Conservation (phyloP, 495 filamentous ascomycete genomes). For the Cryomyces minteri region DNA sequence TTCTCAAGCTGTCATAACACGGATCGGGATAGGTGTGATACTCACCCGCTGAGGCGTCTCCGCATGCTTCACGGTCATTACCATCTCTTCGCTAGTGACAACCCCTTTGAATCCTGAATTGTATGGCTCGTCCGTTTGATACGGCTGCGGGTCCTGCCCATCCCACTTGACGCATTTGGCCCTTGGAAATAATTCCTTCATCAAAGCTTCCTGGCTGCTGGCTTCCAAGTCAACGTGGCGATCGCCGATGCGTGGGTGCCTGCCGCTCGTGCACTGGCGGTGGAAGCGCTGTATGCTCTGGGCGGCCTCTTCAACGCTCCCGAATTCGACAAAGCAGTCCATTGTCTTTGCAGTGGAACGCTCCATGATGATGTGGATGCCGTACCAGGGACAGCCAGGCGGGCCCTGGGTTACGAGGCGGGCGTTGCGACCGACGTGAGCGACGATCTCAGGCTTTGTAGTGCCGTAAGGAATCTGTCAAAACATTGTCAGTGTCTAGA, state of each 20-base stretch:
- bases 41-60: slow-evolving; percentile 50
- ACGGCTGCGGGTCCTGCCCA: slow-evolving; percentile 24
- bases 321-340: slow-evolving; percentile 57
- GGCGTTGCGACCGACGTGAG: slow-evolving; percentile 50
- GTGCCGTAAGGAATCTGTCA: slow-evolving; percentile 49
- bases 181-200: slow-evolving; percentile 49
- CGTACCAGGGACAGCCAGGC: slow-evolving; percentile 25
- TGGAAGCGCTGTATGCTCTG: slow-evolving; percentile 30
- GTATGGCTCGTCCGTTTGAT: slow-evolving; percentile 25
- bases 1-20: background rate
- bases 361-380: slow-evolving; percentile 75
- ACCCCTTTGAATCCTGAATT: slow-evolving; percentile 53
- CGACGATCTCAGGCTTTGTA: slow-evolving; percentile 45
- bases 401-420: slow-evolving; percentile 30
- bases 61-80: slow-evolving; percentile 43
- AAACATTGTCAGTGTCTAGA: background rate
- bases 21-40: slow-evolving; percentile 4
- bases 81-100: slow-evolving; percentile 51
- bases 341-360: slow-evolving; percentile 58
- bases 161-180: slow-evolving; percentile 46
- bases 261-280: slow-evolving; percentile 12
- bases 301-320: slow-evolving; percentile 32
- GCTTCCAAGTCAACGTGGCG: slow-evolving; percentile 45
- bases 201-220: slow-evolving; percentile 38
- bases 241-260: slow-evolving; percentile 37